A percentile compares a stretch with the other conserved stretches of the same genome.
phyloP scores from a whole-genome alignment of 345 rosid species.

The Eucalyptus curtisii region DNA sequence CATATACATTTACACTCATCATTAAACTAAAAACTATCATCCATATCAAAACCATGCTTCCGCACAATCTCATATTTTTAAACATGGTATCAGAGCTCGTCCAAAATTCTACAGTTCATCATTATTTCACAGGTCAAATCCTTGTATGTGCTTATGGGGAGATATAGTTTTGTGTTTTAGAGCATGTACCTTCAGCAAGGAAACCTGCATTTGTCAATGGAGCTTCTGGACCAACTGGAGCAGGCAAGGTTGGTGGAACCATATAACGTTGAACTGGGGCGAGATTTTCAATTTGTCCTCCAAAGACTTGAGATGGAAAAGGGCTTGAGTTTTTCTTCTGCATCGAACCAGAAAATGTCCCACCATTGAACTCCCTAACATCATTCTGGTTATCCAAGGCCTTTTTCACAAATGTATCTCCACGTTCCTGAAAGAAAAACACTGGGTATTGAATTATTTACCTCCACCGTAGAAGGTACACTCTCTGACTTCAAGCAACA shows the following conservation, averaged over 20 bases:
- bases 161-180: neutral
- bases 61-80: neutral
- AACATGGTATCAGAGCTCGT: neutral
- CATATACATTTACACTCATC: neutral
- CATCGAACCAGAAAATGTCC: neutral
- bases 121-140: neutral
- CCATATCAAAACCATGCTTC: neutral
- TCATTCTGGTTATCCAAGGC: conserved; percentile 3
- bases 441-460: neutral
- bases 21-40: neutral
- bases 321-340: neutral
- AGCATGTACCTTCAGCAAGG: neutral
- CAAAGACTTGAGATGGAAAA: neutral
- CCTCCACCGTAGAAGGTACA: neutral
- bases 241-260: neutral
- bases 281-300: neutral
- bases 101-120: neutral
- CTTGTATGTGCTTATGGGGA: neutral
- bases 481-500: neutral
- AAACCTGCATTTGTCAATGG: neutral
- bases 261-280: neutral
- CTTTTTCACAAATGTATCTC: conserved; percentile 75
- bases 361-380: neutral
- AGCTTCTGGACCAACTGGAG: neutral
- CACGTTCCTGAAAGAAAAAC: conserved; percentile 34